Evolutionary conservation across 352 stramenopile genomes (phyloP).

Genomic region (Thraustotheca clavata): DNA sequence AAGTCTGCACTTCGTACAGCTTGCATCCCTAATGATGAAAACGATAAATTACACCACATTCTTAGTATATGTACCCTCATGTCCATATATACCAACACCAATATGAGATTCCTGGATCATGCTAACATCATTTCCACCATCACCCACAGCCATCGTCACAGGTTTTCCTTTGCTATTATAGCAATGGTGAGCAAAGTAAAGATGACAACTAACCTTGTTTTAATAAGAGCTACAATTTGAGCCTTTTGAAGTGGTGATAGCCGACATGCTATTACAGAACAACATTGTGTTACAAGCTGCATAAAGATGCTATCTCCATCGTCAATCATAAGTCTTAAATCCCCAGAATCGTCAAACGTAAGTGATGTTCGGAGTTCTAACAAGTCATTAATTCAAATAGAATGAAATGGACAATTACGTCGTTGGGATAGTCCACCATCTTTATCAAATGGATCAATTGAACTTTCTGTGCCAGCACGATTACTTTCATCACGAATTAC

Average conservation of each 20-base stretch:
- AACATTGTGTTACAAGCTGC: constrained; percentile 53
- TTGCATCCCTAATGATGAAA: constrained; percentile 52
- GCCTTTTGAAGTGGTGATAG: constrained; percentile 86
- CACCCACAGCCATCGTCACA: constrained; percentile 88
- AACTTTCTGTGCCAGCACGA: not conserved
- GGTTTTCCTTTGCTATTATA: constrained; percentile 29
- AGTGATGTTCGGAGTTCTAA: not conserved
- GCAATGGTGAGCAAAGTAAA: not conserved
- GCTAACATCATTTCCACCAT: constrained; percentile 94
- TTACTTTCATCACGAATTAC: not conserved
- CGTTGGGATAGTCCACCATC: not conserved
- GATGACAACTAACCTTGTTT: constrained; percentile 37
- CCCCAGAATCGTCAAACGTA: not conserved
- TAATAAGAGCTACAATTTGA: constrained; percentile 71
- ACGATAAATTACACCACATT: not conserved
- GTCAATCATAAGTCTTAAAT: not conserved
- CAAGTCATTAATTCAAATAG: not conserved
- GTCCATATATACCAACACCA: constrained; percentile 89
- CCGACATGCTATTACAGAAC: constrained; percentile 81
- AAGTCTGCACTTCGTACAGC: constrained; percentile 78
- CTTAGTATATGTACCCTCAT: constrained; percentile 73
- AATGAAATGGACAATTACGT: not conserved
- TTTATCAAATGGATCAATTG: not conserved
- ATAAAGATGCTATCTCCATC: constrained; percentile 39
- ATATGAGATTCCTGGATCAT: constrained; percentile 93